Percentiles rank a stretch among this genome's conserved stretches.
Conservation (phyloP, 2,329 filamentous ascomycete genomes). For the Colletotrichum australisinense region DNA sequence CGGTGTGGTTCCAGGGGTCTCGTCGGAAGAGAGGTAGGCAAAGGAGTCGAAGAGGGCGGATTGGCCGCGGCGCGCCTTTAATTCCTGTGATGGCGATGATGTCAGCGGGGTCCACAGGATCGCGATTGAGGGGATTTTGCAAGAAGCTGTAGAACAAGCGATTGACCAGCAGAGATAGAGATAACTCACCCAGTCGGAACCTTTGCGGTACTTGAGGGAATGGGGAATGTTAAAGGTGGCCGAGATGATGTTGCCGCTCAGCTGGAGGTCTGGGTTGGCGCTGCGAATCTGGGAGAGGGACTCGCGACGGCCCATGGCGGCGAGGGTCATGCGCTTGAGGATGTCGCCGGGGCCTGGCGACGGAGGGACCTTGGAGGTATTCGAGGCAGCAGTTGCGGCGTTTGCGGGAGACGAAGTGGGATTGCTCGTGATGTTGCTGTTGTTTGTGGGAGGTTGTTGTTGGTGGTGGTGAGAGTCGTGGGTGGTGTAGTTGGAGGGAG, state of each 20-base stretch:
- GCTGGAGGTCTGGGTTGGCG: slow-evolving; percentile 65
- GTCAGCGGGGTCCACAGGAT: slow-evolving; percentile 18
- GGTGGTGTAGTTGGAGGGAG: slow-evolving; percentile 35
- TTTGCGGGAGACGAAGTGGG: background rate
- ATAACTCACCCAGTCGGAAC: slow-evolving; percentile 68
- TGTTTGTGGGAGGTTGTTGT: too few species aligned
- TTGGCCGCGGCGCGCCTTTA: slow-evolving; percentile 83
- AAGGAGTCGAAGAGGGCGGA: slow-evolving; percentile 95
- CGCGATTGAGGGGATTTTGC: background rate
- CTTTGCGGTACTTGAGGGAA: slow-evolving; percentile 67
- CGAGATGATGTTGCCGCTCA: slow-evolving; percentile 75
- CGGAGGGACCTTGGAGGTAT: background rate
- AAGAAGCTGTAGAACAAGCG: background rate
- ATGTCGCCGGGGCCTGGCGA: slow-evolving; percentile 45
- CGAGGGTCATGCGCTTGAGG: slow-evolving; percentile 55
- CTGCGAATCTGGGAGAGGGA: slow-evolving; percentile 67
- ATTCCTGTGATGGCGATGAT: slow-evolving; percentile 63
- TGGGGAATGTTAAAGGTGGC: slow-evolving; percentile 74
- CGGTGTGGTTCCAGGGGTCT: slow-evolving; percentile 89
- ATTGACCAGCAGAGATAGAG: too few species aligned
- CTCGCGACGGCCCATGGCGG: slow-evolving; percentile 57
- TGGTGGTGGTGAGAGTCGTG: background rate
- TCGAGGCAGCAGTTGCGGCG: slow-evolving; percentile 21
- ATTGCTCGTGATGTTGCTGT: background rate
- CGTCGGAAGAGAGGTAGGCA: slow-evolving; percentile 84